phyloP scores from a whole-genome alignment of 805 yeast species.

The Myxozyma geophila region DNA sequence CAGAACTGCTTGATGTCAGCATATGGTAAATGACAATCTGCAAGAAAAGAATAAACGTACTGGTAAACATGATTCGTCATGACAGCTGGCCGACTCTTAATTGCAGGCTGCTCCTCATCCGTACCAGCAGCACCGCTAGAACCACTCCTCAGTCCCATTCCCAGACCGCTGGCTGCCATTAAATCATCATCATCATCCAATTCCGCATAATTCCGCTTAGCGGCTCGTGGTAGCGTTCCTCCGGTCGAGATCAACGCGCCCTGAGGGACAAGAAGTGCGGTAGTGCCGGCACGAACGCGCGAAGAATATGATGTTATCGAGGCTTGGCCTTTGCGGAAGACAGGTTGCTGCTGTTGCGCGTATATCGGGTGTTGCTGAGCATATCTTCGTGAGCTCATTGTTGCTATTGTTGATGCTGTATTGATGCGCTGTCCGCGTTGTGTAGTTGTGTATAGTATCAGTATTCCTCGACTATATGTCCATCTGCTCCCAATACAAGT shows the following conservation, averaged over 20 bases:
- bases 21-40: background rate
- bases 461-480: too few relatives aligned
- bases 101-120: slow-evolving; percentile 18
- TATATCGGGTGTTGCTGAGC: slow-evolving; percentile 5
- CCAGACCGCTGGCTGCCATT: slow-evolving; percentile 7
- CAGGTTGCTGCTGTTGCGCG: slow-evolving; percentile 15
- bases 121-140: slow-evolving; percentile 8
- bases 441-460: too few relatives aligned
- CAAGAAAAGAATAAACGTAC: slow-evolving; percentile 1
- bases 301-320: slow-evolving; percentile 31
- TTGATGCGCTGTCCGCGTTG: background rate
- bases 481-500: too few relatives aligned
- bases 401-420: background rate
- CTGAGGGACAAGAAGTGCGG: slow-evolving; percentile 35
- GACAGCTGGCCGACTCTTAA: slow-evolving; percentile 24
- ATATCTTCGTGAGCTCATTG: slow-evolving; percentile 10
- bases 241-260: slow-evolving; percentile 32
- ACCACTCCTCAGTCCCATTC: background rate
- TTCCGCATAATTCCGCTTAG: slow-evolving; percentile 34
- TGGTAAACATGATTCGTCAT: slow-evolving; percentile 30
- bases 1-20: slow-evolving; percentile 35
- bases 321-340: slow-evolving; percentile 34
- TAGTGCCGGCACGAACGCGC: slow-evolving; percentile 33
- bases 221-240: slow-evolving; percentile 30
- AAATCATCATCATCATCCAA: slow-evolving; percentile 34